These are phyloP conservation scores for Fagopyrum tataricum DNA, from an alignment of 148 eudicot species.

Conservation along the genomic window DNA sequence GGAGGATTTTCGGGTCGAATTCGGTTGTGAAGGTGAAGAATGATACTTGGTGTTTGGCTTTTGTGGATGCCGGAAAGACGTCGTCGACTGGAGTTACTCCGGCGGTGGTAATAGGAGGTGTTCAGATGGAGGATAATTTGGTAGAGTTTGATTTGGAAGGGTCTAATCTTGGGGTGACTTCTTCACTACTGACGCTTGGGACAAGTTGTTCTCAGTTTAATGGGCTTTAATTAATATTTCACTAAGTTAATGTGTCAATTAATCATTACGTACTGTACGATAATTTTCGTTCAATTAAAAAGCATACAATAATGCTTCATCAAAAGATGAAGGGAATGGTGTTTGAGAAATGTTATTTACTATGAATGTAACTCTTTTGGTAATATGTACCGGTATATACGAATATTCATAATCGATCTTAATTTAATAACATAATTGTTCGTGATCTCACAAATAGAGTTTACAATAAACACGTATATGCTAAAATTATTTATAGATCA, in stretches of 20 bases:
- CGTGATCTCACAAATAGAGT: no score
- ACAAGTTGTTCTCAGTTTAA: conserved; percentile 38
- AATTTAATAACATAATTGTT: no score
- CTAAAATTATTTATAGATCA: no score
- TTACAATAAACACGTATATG: no score
- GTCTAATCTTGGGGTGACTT: conserved; percentile 29
- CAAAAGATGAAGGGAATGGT: no score
- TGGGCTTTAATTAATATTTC: conserved; percentile 15
- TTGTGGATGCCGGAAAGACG: background rate
- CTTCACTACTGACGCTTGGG: conserved; percentile 30
- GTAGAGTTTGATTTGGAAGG: conserved; percentile 33
- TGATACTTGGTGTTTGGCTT: conserved; percentile 10
- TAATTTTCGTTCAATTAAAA: no score
- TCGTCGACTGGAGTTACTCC: background rate
- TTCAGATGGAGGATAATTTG: conserved; percentile 49
- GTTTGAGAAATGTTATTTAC: no score
- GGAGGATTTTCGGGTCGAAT: conserved; percentile 14
- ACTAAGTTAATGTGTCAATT: background rate
- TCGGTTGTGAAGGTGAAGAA: conserved; percentile 6
- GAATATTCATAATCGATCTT: no score
- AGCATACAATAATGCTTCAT: no score
- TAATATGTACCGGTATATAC: no score
- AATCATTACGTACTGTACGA: no score
- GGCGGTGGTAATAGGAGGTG: conserved; percentile 32
- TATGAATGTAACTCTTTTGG: no score